Conservation (phyloP, 352 stramenopile species). For the Phytophthora hibernalis region DNA sequence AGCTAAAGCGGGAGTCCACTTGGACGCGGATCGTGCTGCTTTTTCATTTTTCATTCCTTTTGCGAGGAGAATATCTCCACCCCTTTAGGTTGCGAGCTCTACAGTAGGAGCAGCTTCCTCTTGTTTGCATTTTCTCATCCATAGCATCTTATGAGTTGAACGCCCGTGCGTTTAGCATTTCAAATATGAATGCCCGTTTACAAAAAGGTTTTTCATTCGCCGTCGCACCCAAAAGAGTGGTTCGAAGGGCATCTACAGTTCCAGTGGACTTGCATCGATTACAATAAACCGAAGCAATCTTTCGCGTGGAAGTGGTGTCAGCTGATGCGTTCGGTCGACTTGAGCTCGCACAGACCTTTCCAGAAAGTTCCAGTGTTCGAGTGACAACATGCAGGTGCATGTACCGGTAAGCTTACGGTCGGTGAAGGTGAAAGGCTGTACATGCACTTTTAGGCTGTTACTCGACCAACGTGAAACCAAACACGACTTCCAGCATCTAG, state of each 20-base stretch:
- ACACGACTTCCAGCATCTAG: neutral
- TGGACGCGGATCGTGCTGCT: neutral
- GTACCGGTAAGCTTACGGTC: too few relatives aligned
- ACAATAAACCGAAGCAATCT: too few relatives aligned
- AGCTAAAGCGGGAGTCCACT: constrained; percentile 34
- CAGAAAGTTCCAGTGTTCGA: constrained; percentile 3
- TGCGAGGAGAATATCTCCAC: constrained; percentile 10
- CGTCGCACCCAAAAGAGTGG: too few relatives aligned
- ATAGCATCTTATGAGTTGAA: constrained; percentile 42
- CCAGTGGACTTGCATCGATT: neutral
- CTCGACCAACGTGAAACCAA: too few relatives aligned
- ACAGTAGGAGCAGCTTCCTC: neutral
- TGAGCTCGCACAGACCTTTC: neutral
- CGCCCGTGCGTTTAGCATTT: constrained; percentile 37
- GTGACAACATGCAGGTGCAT: constrained; percentile 1
- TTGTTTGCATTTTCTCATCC: constrained; percentile 19
- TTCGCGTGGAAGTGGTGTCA: too few relatives aligned
- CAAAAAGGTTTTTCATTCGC: too few relatives aligned
- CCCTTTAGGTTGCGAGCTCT: constrained; percentile 2
- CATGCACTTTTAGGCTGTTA: too few relatives aligned
- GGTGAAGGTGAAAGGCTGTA: constrained; percentile 2
- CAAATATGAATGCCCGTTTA: constrained; percentile 35
- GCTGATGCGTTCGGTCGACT: constrained; percentile 11
- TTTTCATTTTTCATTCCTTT: constrained; percentile 20
- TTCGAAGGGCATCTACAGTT: too few relatives aligned